Percentiles rank a stretch among this genome's conserved stretches.
These are phyloP conservation scores for Plantago ovata DNA, from an alignment of 257 asterid species.

Conservation along the genomic window DNA sequence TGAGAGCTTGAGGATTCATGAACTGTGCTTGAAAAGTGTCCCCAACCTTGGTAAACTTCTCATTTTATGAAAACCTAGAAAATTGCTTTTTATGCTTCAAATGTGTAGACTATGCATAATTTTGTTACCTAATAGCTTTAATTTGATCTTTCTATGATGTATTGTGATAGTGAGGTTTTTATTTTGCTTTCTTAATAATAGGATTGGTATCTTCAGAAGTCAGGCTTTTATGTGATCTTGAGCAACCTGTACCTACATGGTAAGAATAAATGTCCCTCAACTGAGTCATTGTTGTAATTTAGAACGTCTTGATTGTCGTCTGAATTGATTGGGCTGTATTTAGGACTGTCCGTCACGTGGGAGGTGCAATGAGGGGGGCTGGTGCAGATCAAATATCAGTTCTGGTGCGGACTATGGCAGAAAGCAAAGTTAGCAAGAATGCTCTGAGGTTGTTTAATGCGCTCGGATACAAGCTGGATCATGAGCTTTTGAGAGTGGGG, in stretches of 20 bases:
- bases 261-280: conserved; percentile 26
- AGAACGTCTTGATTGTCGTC: conserved; percentile 1
- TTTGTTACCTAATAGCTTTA: background rate
- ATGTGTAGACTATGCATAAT: too few species aligned
- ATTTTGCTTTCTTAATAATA: conserved; percentile 24
- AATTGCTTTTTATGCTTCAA: too few species aligned
- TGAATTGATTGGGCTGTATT: conserved; percentile 7
- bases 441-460: conserved; percentile 74
- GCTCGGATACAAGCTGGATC: conserved; percentile 89
- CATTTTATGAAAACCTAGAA: too few species aligned
- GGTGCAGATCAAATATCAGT: conserved; percentile 91
- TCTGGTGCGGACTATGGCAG: conserved; percentile 72
- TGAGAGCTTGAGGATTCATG: conserved; percentile 77
- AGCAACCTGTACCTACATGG: conserved; percentile 95
- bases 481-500: conserved; percentile 86
- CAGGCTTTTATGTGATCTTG: conserved; percentile 90
- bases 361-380: conserved; percentile 94
- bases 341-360: conserved; percentile 92
- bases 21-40: conserved; percentile 77
- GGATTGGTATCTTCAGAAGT: conserved; percentile 85
- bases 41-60: conserved; percentile 66
- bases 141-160: background rate
- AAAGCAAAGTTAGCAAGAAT: conserved; percentile 87
- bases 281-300: background rate
- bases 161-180: conserved; percentile 1